Conservation (phyloP, 805 yeast species). For the Ogataea glucozyma region DNA sequence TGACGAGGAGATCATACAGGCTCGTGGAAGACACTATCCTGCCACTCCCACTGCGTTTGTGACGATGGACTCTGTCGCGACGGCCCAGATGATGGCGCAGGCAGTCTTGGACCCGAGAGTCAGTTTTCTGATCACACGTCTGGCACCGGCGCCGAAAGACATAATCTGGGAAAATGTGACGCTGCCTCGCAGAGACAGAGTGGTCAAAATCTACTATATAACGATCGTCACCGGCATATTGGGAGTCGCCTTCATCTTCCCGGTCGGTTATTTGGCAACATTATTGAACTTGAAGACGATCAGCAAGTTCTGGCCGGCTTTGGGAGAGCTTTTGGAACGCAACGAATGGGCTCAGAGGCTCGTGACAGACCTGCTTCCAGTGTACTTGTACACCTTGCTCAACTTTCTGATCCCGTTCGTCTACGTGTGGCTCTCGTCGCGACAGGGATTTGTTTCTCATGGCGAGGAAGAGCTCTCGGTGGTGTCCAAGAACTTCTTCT, state of each 20-base stretch:
- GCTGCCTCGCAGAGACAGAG: constrained; percentile 70
- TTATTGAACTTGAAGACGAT: constrained; percentile 78
- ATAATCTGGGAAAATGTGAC: constrained; percentile 91
- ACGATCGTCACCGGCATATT: constrained; percentile 66
- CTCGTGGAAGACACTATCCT: constrained; percentile 68
- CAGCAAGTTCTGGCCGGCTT: constrained; percentile 74
- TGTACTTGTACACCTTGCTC: constrained; percentile 83
- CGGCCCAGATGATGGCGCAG: constrained; percentile 96
- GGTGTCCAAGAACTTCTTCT: constrained; percentile 90
- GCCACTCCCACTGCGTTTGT: constrained; percentile 91
- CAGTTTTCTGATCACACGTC: constrained; percentile 71
- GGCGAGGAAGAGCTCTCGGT: constrained; percentile 91
- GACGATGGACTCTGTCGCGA: constrained; percentile 92
- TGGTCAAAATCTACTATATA: constrained; percentile 61
- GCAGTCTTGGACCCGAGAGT: constrained; percentile 91
- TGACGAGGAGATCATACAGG: constrained; percentile 67
- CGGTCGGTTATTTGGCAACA: constrained; percentile 83
- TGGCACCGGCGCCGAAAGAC: constrained; percentile 97
- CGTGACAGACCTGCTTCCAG: constrained; percentile 88
- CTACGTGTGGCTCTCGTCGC: constrained; percentile 76
- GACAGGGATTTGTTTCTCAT: constrained; percentile 87
- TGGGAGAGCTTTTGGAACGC: constrained; percentile 65
- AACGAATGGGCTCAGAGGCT: constrained; percentile 74
- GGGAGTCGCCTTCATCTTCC: constrained; percentile 74
- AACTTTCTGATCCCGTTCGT: constrained; percentile 83